These are phyloP conservation scores for Schwanniomyces vanrijiae DNA, from an alignment of 805 yeast genomes.

Conservation along the genomic window DNA sequence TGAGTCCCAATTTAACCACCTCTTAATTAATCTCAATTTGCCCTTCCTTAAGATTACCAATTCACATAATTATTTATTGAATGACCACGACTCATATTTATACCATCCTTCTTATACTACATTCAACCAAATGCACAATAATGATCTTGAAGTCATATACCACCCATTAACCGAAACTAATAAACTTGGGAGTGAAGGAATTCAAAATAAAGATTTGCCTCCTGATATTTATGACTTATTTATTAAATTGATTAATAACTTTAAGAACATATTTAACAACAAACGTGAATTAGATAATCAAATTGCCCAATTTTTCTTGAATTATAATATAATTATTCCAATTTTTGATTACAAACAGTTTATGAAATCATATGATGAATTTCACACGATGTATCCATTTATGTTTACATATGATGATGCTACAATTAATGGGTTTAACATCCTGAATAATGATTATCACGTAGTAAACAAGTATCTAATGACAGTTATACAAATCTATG, in stretches of 20 bases:
- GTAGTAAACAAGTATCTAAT: slow-evolving; percentile 43
- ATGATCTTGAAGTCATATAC: slow-evolving; percentile 38
- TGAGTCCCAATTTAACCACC: slow-evolving; percentile 45
- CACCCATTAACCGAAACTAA: slow-evolving; percentile 37
- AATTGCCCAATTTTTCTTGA: slow-evolving; percentile 48
- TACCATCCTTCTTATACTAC: slow-evolving; percentile 40
- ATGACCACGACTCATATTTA: slow-evolving; percentile 43
- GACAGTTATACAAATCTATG: slow-evolving; percentile 48
- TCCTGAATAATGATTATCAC: slow-evolving; percentile 44
- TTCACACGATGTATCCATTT: slow-evolving; percentile 48
- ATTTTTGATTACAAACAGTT: slow-evolving; percentile 53
- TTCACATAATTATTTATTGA: slow-evolving; percentile 40
- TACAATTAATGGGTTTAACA: slow-evolving; percentile 47
- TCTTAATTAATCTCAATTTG: slow-evolving; percentile 41
- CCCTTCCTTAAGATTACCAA: slow-evolving; percentile 46
- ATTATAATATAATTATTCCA: slow-evolving; percentile 54
- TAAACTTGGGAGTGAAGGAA: slow-evolving; percentile 16
- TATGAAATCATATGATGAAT: slow-evolving; percentile 50
- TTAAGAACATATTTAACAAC: slow-evolving; percentile 37
- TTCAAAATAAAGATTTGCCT: slow-evolving; percentile 28
- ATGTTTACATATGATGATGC: slow-evolving; percentile 48
- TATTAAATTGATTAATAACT: slow-evolving; percentile 43
- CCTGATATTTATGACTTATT: slow-evolving; percentile 43
- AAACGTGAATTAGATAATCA: slow-evolving; percentile 46
- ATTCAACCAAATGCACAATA: slow-evolving; percentile 34